phyloP scores from a whole-genome alignment of 805 yeast species.

The Martiniozyma abietophila region DNA sequence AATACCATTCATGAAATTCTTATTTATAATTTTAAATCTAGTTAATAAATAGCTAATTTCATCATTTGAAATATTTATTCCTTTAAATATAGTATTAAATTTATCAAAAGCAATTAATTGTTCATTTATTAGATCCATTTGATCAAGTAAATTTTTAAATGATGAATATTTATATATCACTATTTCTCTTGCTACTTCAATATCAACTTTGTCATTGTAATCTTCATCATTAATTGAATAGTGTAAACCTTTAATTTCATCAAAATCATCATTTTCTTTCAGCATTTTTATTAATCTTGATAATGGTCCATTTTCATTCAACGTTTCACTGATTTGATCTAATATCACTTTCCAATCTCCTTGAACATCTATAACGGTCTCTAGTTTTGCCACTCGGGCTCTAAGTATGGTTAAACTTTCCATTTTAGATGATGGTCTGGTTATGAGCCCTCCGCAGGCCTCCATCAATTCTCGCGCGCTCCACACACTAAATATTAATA shows the following conservation, averaged over 20 bases:
- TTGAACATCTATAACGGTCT: neutral
- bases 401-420: too few species aligned
- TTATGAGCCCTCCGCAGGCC: too few species aligned
- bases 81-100: neutral
- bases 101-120: conserved; percentile 1
- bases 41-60: neutral
- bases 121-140: neutral
- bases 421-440: too few species aligned
- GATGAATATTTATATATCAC: neutral
- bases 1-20: conserved; percentile 1
- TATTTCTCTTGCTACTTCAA: neutral
- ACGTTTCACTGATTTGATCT: neutral
- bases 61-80: neutral
- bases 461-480: too few species aligned
- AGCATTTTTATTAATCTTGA: neutral
- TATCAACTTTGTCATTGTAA: too few species aligned
- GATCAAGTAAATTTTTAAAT: neutral
- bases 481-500: too few species aligned
- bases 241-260: too few species aligned
- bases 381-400: neutral
- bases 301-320: neutral
- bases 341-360: too few species aligned
- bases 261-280: neutral
- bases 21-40: neutral
- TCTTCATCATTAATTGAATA: too few species aligned